These are phyloP conservation scores for Petunia axillaris DNA, from an alignment of 257 asterid genomes.

Conservation along the genomic window DNA sequence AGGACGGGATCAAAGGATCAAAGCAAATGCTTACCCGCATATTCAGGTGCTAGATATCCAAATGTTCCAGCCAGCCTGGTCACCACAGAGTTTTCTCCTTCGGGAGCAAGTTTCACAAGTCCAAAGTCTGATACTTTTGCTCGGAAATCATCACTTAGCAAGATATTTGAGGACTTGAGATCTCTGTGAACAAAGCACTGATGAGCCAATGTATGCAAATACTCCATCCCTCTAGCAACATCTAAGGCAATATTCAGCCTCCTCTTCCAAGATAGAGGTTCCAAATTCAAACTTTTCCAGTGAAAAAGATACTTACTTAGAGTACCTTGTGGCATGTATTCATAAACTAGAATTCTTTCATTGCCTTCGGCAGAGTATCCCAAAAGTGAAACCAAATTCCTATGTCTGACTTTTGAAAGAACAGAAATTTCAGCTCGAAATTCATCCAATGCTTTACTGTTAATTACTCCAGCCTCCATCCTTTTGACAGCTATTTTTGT, in stretches of 20 bases:
- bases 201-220: conserved; percentile 77
- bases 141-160: conserved; percentile 78
- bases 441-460: conserved; percentile 70
- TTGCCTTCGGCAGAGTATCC: conserved; percentile 73
- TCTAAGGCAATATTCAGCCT: conserved; percentile 85
- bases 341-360: conserved; percentile 80
- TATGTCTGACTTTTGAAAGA: conserved; percentile 86
- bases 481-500: conserved; percentile 86
- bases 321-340: conserved; percentile 88
- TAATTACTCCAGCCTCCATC: conserved; percentile 79
- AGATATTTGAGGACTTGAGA: conserved; percentile 81
- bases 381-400: conserved; percentile 86
- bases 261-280: conserved; percentile 89
- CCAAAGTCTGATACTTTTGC: conserved; percentile 95
- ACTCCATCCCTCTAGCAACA: conserved; percentile 91
- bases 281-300: conserved; percentile 67
- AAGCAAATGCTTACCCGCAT: conserved; percentile 60
- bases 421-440: conserved; percentile 82
- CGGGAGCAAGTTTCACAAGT: conserved; percentile 85
- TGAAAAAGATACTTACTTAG: conserved; percentile 80
- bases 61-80: conserved; percentile 93
- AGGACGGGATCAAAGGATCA: neutral
- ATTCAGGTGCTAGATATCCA: conserved; percentile 91
- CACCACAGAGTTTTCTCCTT: conserved; percentile 72
- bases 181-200: conserved; percentile 85